phyloP scores from a whole-genome alignment of 345 rosid species.

The Citrus unshiu region DNA sequence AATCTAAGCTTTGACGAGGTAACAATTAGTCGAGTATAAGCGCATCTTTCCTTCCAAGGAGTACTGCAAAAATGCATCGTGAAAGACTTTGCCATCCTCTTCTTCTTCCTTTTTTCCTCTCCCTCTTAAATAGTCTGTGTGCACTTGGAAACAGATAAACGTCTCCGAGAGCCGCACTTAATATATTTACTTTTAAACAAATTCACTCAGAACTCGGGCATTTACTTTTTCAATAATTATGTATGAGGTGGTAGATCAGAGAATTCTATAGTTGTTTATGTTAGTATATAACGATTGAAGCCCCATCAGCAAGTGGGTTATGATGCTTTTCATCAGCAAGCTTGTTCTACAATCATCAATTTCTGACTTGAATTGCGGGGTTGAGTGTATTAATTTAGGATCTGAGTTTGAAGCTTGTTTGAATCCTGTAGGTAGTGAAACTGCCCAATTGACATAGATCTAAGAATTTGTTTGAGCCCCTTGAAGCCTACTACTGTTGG shows the following conservation, averaged over 20 bases:
- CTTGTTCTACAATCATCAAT: background rate
- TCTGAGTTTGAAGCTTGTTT: background rate
- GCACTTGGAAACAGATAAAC: background rate
- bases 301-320: background rate
- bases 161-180: background rate
- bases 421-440: background rate
- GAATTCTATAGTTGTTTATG: background rate
- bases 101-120: too few species aligned
- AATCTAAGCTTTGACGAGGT: background rate
- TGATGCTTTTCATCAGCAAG: background rate
- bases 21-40: background rate
- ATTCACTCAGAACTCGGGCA: background rate
- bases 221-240: background rate
- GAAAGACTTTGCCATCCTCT: background rate
- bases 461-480: background rate
- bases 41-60: background rate
- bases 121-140: background rate
- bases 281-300: background rate
- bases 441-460: too few species aligned
- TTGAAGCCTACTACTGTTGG: too few species aligned
- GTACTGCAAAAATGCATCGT: background rate
- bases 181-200: background rate
- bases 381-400: background rate
- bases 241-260: background rate
- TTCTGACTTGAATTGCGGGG: background rate